Evolutionary conservation across 768 basidiomycete genomes (phyloP), one percentile per base, ranked within the genome.

Genomic region (Mycena vitilis): DNA sequence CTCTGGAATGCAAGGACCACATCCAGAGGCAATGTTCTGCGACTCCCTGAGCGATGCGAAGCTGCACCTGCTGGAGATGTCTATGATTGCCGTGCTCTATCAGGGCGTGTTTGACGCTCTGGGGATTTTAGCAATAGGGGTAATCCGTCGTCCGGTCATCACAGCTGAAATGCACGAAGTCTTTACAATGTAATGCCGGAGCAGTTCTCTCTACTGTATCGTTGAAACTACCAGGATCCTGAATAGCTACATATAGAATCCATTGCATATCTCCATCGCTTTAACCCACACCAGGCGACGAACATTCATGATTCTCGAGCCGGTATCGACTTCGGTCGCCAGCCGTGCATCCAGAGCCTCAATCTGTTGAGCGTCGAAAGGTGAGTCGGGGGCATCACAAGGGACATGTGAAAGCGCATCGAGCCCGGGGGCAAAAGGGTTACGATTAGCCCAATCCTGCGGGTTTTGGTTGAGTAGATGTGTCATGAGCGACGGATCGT

Each of bases 391-490:
- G 11, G 63, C 42, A 12, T 65, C 63, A 12, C 63, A 65, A 1
- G 56, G 55, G 20, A 65, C 63, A 25, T 65, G 37, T 2, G 63
- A 65, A 22, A 65, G 56, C 0, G 42, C 11, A 20, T 49, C 55
- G 0, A 6, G 54, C 20, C 47, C 60, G 2, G 63, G 56, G 6
- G 48, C 47, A 36, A 69, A 69, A 5, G 69, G 68, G 49, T 70
- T 70, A 13, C 38, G 44, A 23, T 60, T 54, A 16, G 5, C 53
- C 59, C 60, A 60, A 16, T 65, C 69, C 22, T 70, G 55, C 9
- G 68, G 71, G 38, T 72, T 72, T 54, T 72, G 25, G 6, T 56
- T 25, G 13, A 60, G 58, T 23, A 67, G 63, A 57, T 73, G 69
- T 11, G 20, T 36, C 66, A 70, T 63, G 13, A 73, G 51, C 20